phyloP scores from a whole-genome alignment of 169 alveolate genomes.

The Cryptosporidium sp. region DNA sequence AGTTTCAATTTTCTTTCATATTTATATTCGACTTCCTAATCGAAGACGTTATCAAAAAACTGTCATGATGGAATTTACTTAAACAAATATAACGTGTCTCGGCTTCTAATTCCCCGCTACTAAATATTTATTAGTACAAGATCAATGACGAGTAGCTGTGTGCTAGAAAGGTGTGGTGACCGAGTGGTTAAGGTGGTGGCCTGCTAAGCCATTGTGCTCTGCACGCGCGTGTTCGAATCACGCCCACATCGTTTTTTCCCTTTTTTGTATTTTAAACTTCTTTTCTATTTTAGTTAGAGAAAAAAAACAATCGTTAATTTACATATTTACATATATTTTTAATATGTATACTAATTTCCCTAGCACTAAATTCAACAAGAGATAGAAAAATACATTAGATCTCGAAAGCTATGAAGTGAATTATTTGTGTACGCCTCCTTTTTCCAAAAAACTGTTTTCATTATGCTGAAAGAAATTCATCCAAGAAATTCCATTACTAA shows the following conservation, averaged over 20 bases:
- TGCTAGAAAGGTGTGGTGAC: constrained; percentile 71
- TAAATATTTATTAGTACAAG: background rate
- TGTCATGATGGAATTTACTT: background rate
- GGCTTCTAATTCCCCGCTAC: background rate
- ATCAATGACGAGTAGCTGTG: background rate
- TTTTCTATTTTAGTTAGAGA: no score
- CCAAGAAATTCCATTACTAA: background rate
- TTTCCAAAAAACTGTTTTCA: no score
- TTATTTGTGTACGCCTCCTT: background rate
- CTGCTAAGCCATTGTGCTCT: constrained; percentile 79
- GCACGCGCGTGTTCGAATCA: constrained; percentile 79
- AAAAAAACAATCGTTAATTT: no score
- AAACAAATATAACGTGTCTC: background rate
- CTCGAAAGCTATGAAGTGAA: background rate
- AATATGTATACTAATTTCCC: no score
- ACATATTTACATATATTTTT: no score
- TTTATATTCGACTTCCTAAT: background rate
- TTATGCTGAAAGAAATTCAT: no score
- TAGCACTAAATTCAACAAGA: background rate
- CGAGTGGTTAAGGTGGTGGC: constrained; percentile 80
- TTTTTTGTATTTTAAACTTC: background rate
- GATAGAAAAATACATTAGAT: background rate
- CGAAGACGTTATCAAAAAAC: background rate
- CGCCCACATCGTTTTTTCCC: constrained; percentile 75
- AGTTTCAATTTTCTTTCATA: background rate